Conservation (phyloP, 106 monocot species). For the Dioscorea dumetorum region DNA sequence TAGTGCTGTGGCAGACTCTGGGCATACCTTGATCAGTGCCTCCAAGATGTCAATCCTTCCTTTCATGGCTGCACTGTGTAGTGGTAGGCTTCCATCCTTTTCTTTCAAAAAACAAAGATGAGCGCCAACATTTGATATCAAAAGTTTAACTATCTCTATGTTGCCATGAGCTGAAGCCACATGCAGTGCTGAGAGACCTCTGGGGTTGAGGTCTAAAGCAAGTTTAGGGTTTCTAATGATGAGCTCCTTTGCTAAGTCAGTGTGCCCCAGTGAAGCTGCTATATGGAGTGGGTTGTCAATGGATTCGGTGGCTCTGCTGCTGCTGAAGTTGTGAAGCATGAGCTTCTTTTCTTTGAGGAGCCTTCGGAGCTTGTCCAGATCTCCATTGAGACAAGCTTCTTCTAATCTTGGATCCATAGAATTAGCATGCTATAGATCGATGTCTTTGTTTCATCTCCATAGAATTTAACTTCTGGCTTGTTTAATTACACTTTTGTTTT, state of each 20-base stretch:
- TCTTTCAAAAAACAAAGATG: conserved; percentile 10
- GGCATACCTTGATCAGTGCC: conserved; percentile 3
- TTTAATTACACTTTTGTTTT: too few relatives aligned
- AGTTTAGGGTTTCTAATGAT: conserved; percentile 5
- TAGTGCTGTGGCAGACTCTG: not conserved
- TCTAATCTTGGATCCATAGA: conserved; percentile 18
- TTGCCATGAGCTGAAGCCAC: conserved; percentile 19
- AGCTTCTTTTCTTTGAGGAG: conserved; percentile 23
- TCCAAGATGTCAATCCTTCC: conserved; percentile 1
- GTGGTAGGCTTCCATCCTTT: conserved; percentile 12
- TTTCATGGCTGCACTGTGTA: conserved; percentile 11
- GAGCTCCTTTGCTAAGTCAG: conserved; percentile 7
- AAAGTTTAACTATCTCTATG: conserved; percentile 7
- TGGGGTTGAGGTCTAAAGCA: not conserved
- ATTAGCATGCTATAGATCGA: too few relatives aligned
- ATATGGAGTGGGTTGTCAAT: conserved; percentile 24
- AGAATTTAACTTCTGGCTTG: too few relatives aligned
- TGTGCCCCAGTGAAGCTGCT: conserved; percentile 18
- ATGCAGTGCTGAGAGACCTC: conserved; percentile 13
- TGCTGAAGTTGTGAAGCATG: conserved; percentile 6
- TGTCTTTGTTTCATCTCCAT: too few relatives aligned
- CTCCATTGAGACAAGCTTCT: conserved; percentile 13
- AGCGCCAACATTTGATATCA: not conserved
- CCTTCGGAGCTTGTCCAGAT: not conserved
- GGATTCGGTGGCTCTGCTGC: not conserved